Conservation (phyloP, 2,329 filamentous ascomycete genomes). For the Basipetospora chlamydospora region DNA sequence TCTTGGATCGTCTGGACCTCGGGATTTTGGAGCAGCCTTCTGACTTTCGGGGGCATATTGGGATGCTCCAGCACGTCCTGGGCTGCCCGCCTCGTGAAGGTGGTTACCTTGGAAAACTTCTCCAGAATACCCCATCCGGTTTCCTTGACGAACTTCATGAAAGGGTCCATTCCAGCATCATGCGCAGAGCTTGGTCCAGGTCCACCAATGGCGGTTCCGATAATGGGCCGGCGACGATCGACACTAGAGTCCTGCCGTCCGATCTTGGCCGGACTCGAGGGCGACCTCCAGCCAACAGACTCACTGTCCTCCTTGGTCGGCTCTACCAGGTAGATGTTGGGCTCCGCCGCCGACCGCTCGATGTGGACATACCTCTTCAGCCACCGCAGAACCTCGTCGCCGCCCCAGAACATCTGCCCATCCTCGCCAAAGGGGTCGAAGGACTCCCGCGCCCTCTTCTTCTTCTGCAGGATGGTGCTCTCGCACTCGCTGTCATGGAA, state of each 20-base stretch:
- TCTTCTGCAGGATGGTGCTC: constrained; percentile 87
- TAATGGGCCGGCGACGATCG: constrained; percentile 16
- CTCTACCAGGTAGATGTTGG: constrained; percentile 82
- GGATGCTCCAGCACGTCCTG: constrained; percentile 87
- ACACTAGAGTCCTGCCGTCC: constrained; percentile 22
- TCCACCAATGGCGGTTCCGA: constrained; percentile 21
- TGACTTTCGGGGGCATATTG: constrained; percentile 76
- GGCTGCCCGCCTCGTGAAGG: constrained; percentile 81
- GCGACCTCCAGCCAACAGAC: constrained; percentile 57
- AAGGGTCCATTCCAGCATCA: constrained; percentile 76
- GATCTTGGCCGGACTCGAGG: constrained; percentile 28
- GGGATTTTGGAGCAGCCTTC: constrained; percentile 71
- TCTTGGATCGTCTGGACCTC: constrained; percentile 93
- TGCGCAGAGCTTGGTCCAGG: constrained; percentile 16
- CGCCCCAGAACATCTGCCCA: constrained; percentile 92
- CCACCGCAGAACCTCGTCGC: constrained; percentile 89
- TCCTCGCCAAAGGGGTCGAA: constrained; percentile 83
- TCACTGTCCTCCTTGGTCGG: constrained; percentile 72
- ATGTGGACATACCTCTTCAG: constrained; percentile 69
- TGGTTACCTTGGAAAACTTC: constrained; percentile 93
- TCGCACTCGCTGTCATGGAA: constrained; percentile 97
- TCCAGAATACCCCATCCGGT: constrained; percentile 94
- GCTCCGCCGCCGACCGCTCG: constrained; percentile 72
- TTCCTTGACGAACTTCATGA: constrained; percentile 88
- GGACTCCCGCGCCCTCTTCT: constrained; percentile 64